Conservation (phyloP, 495 filamentous ascomycete species). For the Astrothelium subdiscretum region DNA sequence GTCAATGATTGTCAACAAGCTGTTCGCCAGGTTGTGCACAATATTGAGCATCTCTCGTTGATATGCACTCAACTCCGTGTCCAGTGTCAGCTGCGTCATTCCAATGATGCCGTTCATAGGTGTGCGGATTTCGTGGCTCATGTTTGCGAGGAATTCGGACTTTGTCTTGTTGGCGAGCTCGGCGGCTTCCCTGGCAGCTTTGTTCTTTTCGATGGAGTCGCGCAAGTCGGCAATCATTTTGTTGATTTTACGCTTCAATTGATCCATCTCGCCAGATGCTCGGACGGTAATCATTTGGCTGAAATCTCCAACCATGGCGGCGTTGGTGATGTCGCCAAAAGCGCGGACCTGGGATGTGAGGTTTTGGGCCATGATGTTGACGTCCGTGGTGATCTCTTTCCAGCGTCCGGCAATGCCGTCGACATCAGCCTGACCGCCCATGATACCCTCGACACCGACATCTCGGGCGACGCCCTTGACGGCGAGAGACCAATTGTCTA, state of each 20-base stretch:
- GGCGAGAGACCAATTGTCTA: slow-evolving; percentile 94
- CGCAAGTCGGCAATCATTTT: slow-evolving; percentile 95
- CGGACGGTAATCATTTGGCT: slow-evolving; percentile 96
- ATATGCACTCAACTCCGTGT: slow-evolving; percentile 88
- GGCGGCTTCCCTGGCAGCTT: slow-evolving; percentile 88
- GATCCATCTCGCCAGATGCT: slow-evolving; percentile 97
- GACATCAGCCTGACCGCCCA: slow-evolving; percentile 96
- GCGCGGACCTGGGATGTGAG: slow-evolving; percentile 95
- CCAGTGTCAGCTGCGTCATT: slow-evolving; percentile 94
- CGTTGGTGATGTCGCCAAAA: slow-evolving; percentile 95
- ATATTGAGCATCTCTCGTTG: slow-evolving; percentile 99
- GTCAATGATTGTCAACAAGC: slow-evolving; percentile 95
- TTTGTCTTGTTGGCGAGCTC: slow-evolving; percentile 98
- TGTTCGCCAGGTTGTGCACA: slow-evolving; percentile 94
- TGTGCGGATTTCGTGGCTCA: slow-evolving; percentile 98
- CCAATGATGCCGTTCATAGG: slow-evolving; percentile 84
- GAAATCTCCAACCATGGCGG: slow-evolving; percentile 93
- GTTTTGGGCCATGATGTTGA: slow-evolving; percentile 98
- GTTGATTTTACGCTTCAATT: slow-evolving; percentile 98
- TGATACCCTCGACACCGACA: slow-evolving; percentile 96
- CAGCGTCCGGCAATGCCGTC: slow-evolving; percentile 87
- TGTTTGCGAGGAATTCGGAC: slow-evolving; percentile 97
- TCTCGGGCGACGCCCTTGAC: slow-evolving; percentile 93
- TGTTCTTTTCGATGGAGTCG: slow-evolving; percentile 96
- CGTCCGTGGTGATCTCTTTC: slow-evolving; percentile 97